Conservation (phyloP, 257 asterid genomes). For the Parsonsia alboflavescens region DNA sequence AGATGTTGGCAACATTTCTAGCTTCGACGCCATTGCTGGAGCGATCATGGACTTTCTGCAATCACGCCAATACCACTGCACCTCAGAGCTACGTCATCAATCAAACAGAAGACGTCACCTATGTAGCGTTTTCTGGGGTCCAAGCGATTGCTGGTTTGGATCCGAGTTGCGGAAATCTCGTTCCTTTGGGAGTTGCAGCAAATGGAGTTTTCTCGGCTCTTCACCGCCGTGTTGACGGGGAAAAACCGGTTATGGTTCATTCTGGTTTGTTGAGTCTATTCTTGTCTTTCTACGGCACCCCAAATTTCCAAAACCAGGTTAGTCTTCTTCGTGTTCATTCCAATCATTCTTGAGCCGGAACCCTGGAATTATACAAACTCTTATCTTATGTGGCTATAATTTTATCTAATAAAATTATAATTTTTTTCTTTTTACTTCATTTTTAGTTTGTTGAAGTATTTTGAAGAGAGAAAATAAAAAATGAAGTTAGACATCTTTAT, state of each 20-base stretch:
- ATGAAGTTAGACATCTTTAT: too few species aligned
- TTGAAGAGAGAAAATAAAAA: too few species aligned
- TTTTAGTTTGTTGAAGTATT: too few species aligned
- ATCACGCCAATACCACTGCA: constrained; percentile 40
- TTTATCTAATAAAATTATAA: too few species aligned
- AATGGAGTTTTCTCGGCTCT: constrained; percentile 41
- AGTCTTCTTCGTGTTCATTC: constrained; percentile 6
- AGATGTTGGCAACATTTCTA: constrained; percentile 62
- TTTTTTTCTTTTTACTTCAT: too few species aligned
- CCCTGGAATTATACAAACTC: not conserved
- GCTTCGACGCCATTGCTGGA: constrained; percentile 77
- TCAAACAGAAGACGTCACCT: constrained; percentile 42
- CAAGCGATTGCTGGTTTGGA: constrained; percentile 40
- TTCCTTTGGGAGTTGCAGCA: constrained; percentile 28
- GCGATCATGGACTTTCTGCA: constrained; percentile 67
- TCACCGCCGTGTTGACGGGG: constrained; percentile 18
- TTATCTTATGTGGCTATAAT: too few species aligned
- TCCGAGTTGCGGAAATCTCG: constrained; percentile 39
- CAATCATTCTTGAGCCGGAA: not conserved
- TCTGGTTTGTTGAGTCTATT: constrained; percentile 56
- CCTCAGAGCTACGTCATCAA: constrained; percentile 34
- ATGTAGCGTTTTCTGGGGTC: constrained; percentile 70
- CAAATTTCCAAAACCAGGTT: constrained; percentile 52
- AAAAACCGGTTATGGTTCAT: constrained; percentile 54
- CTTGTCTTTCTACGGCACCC: constrained; percentile 27